These are phyloP conservation scores for Durotheca rogersii DNA, from an alignment of 495 filamentous ascomycete genomes.

Conservation along the genomic window DNA sequence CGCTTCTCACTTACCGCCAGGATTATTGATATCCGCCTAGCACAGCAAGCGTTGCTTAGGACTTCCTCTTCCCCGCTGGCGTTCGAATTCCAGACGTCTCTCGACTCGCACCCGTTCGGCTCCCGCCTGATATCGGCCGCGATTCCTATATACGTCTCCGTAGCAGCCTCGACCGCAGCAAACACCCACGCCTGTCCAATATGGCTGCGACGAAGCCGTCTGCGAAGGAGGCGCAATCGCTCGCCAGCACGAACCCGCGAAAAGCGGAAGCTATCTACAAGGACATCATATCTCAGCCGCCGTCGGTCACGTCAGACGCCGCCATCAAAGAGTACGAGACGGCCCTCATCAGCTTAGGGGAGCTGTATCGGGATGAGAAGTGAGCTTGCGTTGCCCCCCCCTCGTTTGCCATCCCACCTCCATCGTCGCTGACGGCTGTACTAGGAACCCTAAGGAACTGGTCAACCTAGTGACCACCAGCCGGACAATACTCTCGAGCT, in stretches of 20 bases:
- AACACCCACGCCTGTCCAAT: slow-evolving; percentile 9
- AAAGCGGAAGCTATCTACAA: slow-evolving; percentile 84
- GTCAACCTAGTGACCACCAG: slow-evolving; percentile 89
- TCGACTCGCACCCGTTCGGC: too few relatives aligned
- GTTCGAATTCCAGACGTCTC: too few relatives aligned
- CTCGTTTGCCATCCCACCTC: slow-evolving; percentile 1
- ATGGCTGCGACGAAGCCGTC: slow-evolving; percentile 37
- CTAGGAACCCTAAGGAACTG: slow-evolving; percentile 76
- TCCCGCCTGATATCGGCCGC: too few relatives aligned
- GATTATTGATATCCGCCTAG: too few relatives aligned
- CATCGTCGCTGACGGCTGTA: slow-evolving; percentile 15
- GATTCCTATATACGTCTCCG: not conserved
- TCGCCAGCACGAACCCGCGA: slow-evolving; percentile 71
- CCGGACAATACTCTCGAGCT: slow-evolving; percentile 85
- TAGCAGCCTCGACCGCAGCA: not conserved
- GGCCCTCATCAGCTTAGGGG: slow-evolving; percentile 79
- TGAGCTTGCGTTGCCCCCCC: slow-evolving; percentile 39
- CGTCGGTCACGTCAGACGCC: slow-evolving; percentile 75
- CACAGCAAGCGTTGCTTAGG: too few relatives aligned
- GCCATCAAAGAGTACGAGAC: slow-evolving; percentile 86
- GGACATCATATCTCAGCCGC: slow-evolving; percentile 80
- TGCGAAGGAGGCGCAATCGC: slow-evolving; percentile 74
- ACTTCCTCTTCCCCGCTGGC: too few relatives aligned
- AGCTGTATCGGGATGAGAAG: slow-evolving; percentile 89
- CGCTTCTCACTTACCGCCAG: too few relatives aligned